Evolutionary conservation across 2,329 filamentous ascomycete species (phyloP).

Genomic region (Fusarium sp.): DNA sequence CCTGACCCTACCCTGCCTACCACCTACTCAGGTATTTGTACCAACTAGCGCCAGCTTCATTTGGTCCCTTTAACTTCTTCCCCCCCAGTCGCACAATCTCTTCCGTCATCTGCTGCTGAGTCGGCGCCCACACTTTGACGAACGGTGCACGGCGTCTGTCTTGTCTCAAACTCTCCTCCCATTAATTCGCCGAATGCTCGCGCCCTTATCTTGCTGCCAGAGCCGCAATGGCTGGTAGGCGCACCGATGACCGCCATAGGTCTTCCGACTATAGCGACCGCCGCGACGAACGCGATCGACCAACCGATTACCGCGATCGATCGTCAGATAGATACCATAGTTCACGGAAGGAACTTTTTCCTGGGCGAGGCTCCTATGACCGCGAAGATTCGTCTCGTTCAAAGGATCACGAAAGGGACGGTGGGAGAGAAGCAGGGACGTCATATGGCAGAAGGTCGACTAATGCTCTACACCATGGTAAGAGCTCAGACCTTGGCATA

Average conservation of each 20-base stretch:
- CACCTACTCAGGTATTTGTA: not conserved
- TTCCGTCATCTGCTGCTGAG: not conserved
- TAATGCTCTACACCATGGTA: conserved; percentile 38
- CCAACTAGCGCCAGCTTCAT: conserved; percentile 7
- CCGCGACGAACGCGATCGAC: conserved; percentile 28
- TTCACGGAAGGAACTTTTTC: conserved; percentile 12
- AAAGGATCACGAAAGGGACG: conserved; percentile 21
- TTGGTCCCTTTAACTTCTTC: not conserved
- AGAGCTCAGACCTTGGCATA: not conserved
- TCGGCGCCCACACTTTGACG: not conserved
- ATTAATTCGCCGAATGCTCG: conserved; percentile 33
- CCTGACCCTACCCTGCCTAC: not conserved
- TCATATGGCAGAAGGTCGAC: conserved; percentile 5
- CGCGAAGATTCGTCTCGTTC: conserved; percentile 23
- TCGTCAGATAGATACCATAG: conserved; percentile 22
- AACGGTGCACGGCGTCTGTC: conserved; percentile 1
- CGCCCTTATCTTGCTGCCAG: conserved; percentile 15
- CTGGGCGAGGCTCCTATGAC: conserved; percentile 21
- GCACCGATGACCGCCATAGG: conserved; percentile 15
- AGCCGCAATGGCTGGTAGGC: conserved; percentile 45
- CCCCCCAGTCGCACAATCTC: not conserved
- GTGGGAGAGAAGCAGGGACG: conserved; percentile 9
- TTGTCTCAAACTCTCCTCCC: conserved; percentile 4
- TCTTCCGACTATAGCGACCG: conserved; percentile 14
- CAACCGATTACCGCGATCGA: conserved; percentile 28